These are phyloP conservation scores for Colletotrichum sp. DNA, from an alignment of 2,329 filamentous ascomycete species.

Conservation along the genomic window DNA sequence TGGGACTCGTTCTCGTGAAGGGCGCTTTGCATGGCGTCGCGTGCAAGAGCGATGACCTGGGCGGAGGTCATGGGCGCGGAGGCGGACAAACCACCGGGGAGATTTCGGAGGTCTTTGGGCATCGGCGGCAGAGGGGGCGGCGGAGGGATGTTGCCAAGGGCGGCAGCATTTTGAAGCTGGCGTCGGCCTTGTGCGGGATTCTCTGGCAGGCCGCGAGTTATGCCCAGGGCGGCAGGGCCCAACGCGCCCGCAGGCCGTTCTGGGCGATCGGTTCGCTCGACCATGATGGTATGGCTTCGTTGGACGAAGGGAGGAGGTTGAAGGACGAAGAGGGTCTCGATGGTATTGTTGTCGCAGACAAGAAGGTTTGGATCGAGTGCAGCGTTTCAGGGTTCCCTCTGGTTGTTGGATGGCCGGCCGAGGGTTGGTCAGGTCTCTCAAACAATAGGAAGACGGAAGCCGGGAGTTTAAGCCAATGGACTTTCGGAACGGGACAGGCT, in stretches of 20 bases:
- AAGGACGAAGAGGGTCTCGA: background rate
- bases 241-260: conserved; percentile 28
- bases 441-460: conserved; percentile 6
- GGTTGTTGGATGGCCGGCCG: background rate
- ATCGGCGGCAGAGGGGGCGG: conserved; percentile 50
- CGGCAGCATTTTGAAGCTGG: conserved; percentile 38
- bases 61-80: conserved; percentile 59
- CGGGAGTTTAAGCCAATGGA: conserved; percentile 21
- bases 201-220: conserved; percentile 44
- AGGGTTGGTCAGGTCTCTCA: conserved; percentile 16
- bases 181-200: conserved; percentile 41
- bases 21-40: conserved; percentile 70
- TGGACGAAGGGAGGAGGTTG: background rate
- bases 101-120: conserved; percentile 47
- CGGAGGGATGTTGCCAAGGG: conserved; percentile 43
- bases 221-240: conserved; percentile 36
- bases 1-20: conserved; percentile 69
- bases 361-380: conserved; percentile 6
- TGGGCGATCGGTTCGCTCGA: conserved; percentile 20
- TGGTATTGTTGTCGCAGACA: background rate
- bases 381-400: conserved; percentile 21
- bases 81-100: conserved; percentile 51
- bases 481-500: conserved; percentile 14
- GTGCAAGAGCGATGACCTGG: conserved; percentile 69
- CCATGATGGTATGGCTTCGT: conserved; percentile 9